Evolutionary conservation across 495 filamentous ascomycete species (phyloP), one percentile per base, ranked within the genome.

Genomic region (Aspergillus mulundensis): DNA sequence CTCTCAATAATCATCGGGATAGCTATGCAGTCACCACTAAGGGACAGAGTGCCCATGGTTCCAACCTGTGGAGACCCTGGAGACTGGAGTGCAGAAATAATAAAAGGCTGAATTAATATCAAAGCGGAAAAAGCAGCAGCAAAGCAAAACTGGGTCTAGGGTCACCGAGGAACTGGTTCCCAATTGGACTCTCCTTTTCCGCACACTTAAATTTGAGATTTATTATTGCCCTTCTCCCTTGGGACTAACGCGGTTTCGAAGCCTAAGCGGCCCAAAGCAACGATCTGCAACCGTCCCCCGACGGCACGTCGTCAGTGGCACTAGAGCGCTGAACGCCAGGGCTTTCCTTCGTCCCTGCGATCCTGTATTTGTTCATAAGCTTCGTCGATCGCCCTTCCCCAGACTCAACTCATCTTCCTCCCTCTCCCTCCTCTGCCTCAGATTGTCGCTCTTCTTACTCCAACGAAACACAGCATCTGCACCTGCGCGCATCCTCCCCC

Each of bases 301-400:
- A 70, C 65, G 68, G 71, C 62, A 74, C 70, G 67, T 71, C 73
- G 72, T 76, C 73, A 76, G 75, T 76, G 73, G 72, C 73, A 71
- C 71, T 69, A 68, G 57, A 54, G 67, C 56, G 70, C 61, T 64
- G 63, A 56, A 63, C 59, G 54, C 54, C 59, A 65, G 62, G 62
- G 62, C 60, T 69, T 60, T 58, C 58, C 56, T 66, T 65, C 58
- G 60, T 68, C 60, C 62, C 65, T 65, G 67, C 52, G 63, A 69
- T 64, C 66, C 68, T 66, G 65, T 65, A 63, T 70, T 71, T 69
- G 70, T 73, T 87, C 84, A 84, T 87, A 89, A 87, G 83, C 80
- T 80, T 78, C 83, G 86, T 83, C 85, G 85, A 89, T 89, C 86
- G 62, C 57, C 62, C 63, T 78, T 80, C 72, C 74, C 66, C 72